A percentile compares a stretch with the other conserved stretches of the same genome.
Conservation (phyloP, 768 basidiomycete species). For the Sutorius australiensis region DNA sequence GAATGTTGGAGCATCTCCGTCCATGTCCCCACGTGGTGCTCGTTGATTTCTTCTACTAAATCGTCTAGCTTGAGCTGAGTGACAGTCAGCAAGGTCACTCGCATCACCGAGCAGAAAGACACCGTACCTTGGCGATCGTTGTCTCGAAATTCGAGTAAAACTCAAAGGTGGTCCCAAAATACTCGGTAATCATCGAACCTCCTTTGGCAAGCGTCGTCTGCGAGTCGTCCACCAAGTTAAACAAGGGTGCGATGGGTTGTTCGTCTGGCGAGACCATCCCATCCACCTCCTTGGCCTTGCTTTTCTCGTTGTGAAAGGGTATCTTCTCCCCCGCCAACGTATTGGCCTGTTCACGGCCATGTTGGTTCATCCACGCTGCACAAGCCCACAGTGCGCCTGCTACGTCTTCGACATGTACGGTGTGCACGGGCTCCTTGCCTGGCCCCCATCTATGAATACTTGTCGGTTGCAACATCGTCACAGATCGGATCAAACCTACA, state of each 20-base stretch:
- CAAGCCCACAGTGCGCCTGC: constrained; percentile 75
- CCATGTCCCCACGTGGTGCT: constrained; percentile 79
- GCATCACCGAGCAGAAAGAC: background rate
- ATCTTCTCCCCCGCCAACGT: constrained; percentile 42
- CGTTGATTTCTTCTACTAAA: constrained; percentile 78
- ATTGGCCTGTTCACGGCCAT: constrained; percentile 64
- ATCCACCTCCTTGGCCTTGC: constrained; percentile 57
- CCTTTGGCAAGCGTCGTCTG: constrained; percentile 65
- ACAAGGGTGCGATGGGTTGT: constrained; percentile 69
- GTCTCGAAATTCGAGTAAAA: constrained; percentile 72
- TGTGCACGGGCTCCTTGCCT: constrained; percentile 70
- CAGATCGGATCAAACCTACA: constrained; percentile 45
- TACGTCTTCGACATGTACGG: constrained; percentile 75
- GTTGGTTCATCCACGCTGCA: constrained; percentile 67
- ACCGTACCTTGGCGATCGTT: constrained; percentile 57
- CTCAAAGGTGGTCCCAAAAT: constrained; percentile 77
- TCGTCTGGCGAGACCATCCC: constrained; percentile 54
- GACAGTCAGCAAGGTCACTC: background rate
- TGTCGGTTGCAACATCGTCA: constrained; percentile 6
- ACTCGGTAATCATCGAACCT: constrained; percentile 61
- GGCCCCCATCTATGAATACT: constrained; percentile 62
- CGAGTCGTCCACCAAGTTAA: constrained; percentile 82
- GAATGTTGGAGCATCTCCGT: constrained; percentile 73
- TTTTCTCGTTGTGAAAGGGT: constrained; percentile 57
- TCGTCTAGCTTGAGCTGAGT: constrained; percentile 62